Evolutionary conservation across 2,329 filamentous ascomycete genomes (phyloP).

Genomic region (Fusarium concolor): DNA sequence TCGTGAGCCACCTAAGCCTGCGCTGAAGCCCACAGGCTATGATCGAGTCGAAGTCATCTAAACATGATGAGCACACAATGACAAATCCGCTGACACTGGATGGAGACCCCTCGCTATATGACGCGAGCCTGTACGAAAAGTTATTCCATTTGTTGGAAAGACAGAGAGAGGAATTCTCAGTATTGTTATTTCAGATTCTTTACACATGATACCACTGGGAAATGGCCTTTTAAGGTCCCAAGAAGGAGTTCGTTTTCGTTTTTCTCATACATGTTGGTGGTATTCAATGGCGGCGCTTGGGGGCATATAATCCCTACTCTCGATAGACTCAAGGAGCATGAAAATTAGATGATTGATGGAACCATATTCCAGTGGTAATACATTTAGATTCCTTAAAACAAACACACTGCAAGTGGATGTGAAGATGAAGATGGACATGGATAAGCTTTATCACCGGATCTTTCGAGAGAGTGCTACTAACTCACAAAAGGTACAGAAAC

Average conservation of each 20-base stretch:
- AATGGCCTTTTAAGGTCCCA: slow-evolving; percentile 8
- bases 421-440: not conserved
- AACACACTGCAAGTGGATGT: not conserved
- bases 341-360: not conserved
- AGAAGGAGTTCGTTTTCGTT: not conserved
- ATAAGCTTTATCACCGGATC: not conserved
- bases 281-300: slow-evolving; percentile 1
- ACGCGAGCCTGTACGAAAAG: slow-evolving; percentile 4
- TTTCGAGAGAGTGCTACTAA: not conserved
- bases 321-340: not conserved
- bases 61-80: not conserved
- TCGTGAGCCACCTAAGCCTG: slow-evolving; percentile 72
- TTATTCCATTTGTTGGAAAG: slow-evolving; percentile 2
- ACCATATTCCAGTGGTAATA: slow-evolving; percentile 18
- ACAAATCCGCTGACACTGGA: not conserved
- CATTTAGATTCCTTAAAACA: not conserved
- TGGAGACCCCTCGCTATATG: not conserved
- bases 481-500: not conserved
- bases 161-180: not conserved
- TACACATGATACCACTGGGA: slow-evolving; percentile 26
- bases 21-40: slow-evolving; percentile 77
- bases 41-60: slow-evolving; percentile 84
- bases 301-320: slow-evolving; percentile 30
- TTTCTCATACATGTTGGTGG: not conserved
- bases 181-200: not conserved